These are phyloP conservation scores for Stephanocyclus meneghinianus DNA, from an alignment of 352 stramenopile genomes.

Conservation along the genomic window DNA sequence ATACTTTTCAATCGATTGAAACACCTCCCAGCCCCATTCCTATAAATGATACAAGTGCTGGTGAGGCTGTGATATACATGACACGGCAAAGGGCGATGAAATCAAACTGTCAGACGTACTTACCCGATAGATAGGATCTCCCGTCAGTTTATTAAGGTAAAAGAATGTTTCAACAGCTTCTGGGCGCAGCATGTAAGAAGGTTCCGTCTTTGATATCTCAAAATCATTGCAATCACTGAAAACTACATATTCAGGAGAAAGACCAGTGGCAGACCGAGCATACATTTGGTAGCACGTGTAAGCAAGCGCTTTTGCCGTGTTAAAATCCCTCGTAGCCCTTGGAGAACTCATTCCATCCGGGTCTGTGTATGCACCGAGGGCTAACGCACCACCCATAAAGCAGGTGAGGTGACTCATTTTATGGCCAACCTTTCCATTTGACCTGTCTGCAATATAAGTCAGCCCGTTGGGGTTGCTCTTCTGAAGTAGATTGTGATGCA, in stretches of 20 bases:
- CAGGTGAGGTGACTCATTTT: slow-evolving; percentile 81
- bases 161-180: slow-evolving; percentile 93
- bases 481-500: slow-evolving; percentile 86
- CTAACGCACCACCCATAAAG: slow-evolving; percentile 68
- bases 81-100: not conserved
- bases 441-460: slow-evolving; percentile 41
- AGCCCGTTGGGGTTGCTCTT: slow-evolving; percentile 55
- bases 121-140: slow-evolving; percentile 78
- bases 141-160: slow-evolving; percentile 90
- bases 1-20: slow-evolving; percentile 87
- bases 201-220: slow-evolving; percentile 6
- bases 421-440: slow-evolving; percentile 21
- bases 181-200: slow-evolving; percentile 84
- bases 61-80: slow-evolving; percentile 13
- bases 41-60: slow-evolving; percentile 62
- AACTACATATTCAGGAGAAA: slow-evolving; percentile 89
- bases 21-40: slow-evolving; percentile 89
- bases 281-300: slow-evolving; percentile 88
- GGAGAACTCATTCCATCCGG: slow-evolving; percentile 48
- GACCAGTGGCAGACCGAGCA: slow-evolving; percentile 85
- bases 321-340: slow-evolving; percentile 84
- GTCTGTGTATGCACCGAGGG: slow-evolving; percentile 83
- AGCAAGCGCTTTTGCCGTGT: slow-evolving; percentile 63
- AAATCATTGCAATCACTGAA: slow-evolving; percentile 80
- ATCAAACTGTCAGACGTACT: not conserved